Conservation (phyloP, 768 basidiomycete genomes). For the Rhodotorula paludigena region DNA sequence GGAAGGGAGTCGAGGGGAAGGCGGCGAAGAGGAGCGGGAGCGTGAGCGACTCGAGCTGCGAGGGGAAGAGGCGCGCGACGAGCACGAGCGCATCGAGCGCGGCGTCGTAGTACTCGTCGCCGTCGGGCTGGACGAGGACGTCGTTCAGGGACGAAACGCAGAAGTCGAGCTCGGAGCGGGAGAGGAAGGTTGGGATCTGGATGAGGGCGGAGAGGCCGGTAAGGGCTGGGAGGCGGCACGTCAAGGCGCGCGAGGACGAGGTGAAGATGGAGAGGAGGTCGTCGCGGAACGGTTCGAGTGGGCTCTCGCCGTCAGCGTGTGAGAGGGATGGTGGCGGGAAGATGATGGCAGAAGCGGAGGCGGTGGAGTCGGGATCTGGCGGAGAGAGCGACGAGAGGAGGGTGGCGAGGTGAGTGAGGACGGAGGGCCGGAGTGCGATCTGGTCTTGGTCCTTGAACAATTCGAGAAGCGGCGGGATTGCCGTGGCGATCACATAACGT, state of each 20-base stretch:
- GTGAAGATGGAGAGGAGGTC: conserved; percentile 56
- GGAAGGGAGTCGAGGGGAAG: conserved; percentile 65
- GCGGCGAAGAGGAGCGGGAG: conserved; percentile 72
- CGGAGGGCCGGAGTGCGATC: conserved; percentile 24
- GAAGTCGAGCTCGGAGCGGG: conserved; percentile 69
- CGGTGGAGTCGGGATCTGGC: not conserved
- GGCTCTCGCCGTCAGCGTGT: not conserved
- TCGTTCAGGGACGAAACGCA: conserved; percentile 72
- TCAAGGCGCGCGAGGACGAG: conserved; percentile 50
- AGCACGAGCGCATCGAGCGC: conserved; percentile 45
- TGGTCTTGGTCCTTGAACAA: conserved; percentile 34
- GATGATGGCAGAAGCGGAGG: not conserved
- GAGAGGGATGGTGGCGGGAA: conserved; percentile 1
- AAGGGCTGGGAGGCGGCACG: conserved; percentile 60
- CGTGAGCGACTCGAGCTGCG: conserved; percentile 60
- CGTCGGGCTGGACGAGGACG: conserved; percentile 50
- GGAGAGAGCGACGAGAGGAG: conserved; percentile 29
- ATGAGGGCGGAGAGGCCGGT: conserved; percentile 63
- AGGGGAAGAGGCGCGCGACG: conserved; percentile 29
- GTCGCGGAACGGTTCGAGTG: conserved; percentile 33
- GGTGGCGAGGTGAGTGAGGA: conserved; percentile 28
- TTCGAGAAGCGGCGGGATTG: conserved; percentile 21
- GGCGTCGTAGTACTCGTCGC: conserved; percentile 39
- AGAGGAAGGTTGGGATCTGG: conserved; percentile 60
- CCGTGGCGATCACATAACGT: conserved; percentile 17